Base-by-base conservation (phyloP, 139 green algal genomes). In the Micractinium sp. region DNA sequence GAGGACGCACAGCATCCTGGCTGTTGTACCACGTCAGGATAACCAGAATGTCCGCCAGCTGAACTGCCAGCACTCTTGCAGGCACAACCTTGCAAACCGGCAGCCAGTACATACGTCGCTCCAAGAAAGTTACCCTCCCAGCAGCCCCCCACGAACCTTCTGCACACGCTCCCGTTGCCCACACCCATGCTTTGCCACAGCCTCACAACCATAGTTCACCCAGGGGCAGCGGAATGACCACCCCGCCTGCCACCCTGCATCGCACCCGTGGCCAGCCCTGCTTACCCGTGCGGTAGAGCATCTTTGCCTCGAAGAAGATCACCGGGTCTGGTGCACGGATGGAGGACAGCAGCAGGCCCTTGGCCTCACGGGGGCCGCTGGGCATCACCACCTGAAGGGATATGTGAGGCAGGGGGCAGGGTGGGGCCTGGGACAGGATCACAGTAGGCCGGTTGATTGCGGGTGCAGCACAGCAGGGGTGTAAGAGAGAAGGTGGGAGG, bases 291-390 rank as follows among this genome's bases (percentile, higher is more conserved):
- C 97, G 95, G 89, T 99, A 99, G 94, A 97, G 87, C 92, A 98
- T 97, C 91, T 99, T 99, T 22, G 97, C 95, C 90, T 99, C 97
- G 25, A 99, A 96, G 92, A 99, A 98, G 0, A 99, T 86, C 9
- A 96, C 94, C 9, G 97, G 97, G 94, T 99, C 94, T 16, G 93
- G 94, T 35, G 97, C 93, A 0, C 93, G 87, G 36, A 98, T 97
- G 81, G 91, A 91, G 1, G 97, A 88, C 85, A 99, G 93, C 79
- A 99, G 94, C 83, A 99, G 91, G 18, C 97, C 95, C 86, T 98
- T 98, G 36, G 96, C 96, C 36, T 98, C 93, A 9, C 91, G 85
- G 14, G 96, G 96, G 25, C 92, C 94, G 78, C 90, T 94, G 66
- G 96, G 95, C 78, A 98, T 92, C 31, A 95, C 93, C 31, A 97